Evolutionary conservation across 2,329 filamentous ascomycete genomes (phyloP).

Genomic region (Venturia nashicola): DNA sequence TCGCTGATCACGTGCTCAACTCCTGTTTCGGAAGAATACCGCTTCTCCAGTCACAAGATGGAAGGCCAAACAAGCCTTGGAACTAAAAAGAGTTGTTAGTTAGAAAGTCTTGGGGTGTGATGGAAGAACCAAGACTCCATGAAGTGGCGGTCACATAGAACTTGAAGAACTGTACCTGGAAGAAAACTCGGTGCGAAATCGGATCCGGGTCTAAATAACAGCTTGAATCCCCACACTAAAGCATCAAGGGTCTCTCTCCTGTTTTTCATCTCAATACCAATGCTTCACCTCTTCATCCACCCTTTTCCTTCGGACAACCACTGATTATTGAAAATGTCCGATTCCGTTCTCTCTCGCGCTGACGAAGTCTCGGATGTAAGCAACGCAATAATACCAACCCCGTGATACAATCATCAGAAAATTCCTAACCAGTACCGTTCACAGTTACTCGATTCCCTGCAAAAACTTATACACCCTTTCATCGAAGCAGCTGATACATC

Average conservation of each 20-base stretch:
- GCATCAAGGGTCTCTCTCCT: too few species aligned
- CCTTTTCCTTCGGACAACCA: not conserved
- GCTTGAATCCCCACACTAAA: not conserved
- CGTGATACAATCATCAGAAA: not conserved
- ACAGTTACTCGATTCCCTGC: constrained; percentile 57
- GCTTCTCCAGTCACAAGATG: too few species aligned
- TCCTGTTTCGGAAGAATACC: too few species aligned
- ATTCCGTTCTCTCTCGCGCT: constrained; percentile 14
- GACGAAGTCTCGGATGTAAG: constrained; percentile 24
- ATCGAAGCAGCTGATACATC: constrained; percentile 52
- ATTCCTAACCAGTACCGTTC: constrained; percentile 11
- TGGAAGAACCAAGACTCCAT: too few species aligned
- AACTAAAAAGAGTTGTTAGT: too few species aligned
- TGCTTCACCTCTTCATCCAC: not conserved
- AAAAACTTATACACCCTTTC: constrained; percentile 57
- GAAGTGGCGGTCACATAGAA: too few species aligned
- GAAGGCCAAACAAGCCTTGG: too few species aligned
- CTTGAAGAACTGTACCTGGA: not conserved
- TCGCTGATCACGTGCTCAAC: too few species aligned
- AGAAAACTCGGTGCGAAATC: not conserved
- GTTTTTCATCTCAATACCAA: too few species aligned
- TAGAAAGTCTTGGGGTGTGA: too few species aligned
- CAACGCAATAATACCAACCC: not conserved
- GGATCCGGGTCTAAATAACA: not conserved
- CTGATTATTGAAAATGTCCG: not conserved